Conservation (phyloP, 805 yeast species). For the Yamadazyma kitorensis region DNA sequence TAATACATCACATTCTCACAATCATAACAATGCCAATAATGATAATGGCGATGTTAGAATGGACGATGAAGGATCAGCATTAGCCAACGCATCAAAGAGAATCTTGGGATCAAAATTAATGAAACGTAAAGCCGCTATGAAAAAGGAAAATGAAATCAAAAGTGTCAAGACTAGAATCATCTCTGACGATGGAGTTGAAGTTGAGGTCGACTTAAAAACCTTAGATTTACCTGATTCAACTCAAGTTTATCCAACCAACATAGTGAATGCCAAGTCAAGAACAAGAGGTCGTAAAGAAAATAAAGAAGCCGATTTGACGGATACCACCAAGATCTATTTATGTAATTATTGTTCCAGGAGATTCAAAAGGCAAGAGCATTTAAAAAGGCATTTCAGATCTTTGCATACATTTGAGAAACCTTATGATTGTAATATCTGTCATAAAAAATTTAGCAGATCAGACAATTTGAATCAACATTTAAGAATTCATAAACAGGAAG, state of each 20-base stretch:
- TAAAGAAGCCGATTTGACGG: conserved; percentile 49
- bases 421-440: conserved; percentile 57
- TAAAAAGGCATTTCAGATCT: conserved; percentile 71
- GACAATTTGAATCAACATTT: conserved; percentile 68
- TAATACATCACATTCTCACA: conserved; percentile 9
- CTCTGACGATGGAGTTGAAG: conserved; percentile 28
- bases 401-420: conserved; percentile 75
- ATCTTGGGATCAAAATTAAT: conserved; percentile 38
- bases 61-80: conserved; percentile 12
- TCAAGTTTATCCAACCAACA: conserved; percentile 32
- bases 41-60: background rate
- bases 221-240: conserved; percentile 38
- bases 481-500: conserved; percentile 46
- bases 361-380: conserved; percentile 74
- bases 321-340: conserved; percentile 53
- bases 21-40: conserved; percentile 1
- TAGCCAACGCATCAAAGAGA: conserved; percentile 37
- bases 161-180: conserved; percentile 12
- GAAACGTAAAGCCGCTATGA: conserved; percentile 23
- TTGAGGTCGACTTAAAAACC: conserved; percentile 38
- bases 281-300: conserved; percentile 68
- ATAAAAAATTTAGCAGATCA: conserved; percentile 61
- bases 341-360: conserved; percentile 63
- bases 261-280: conserved; percentile 30
- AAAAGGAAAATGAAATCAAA: conserved; percentile 12